phyloP scores from a whole-genome alignment of 1,284 basidiomycete genomes.

The Ustilago lituana region DNA sequence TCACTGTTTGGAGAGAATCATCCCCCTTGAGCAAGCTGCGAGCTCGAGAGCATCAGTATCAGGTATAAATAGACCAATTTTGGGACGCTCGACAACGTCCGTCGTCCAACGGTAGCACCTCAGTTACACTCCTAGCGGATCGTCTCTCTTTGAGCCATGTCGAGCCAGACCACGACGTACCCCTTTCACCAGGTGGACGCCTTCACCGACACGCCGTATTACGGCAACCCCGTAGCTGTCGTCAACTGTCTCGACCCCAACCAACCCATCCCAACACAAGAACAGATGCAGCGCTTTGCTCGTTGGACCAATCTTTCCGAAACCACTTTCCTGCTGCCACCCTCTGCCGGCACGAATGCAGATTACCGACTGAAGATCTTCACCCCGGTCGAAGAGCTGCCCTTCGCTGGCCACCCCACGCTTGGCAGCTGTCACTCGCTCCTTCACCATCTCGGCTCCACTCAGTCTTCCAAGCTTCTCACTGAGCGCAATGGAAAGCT shows the following conservation, averaged over 20 bases:
- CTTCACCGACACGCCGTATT: conserved; percentile 47
- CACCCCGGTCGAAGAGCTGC: conserved; percentile 51
- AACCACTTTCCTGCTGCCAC: conserved; percentile 56
- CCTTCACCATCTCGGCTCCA: conserved; percentile 26
- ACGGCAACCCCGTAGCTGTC: conserved; percentile 61
- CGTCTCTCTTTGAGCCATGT: background rate
- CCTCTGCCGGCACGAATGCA: conserved; percentile 21
- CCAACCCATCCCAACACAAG: conserved; percentile 17
- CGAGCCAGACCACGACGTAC: conserved; percentile 8
- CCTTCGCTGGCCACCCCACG: conserved; percentile 62
- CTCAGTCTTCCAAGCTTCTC: background rate
- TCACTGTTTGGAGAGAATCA: too few species aligned
- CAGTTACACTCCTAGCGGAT: background rate
- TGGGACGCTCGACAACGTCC: too few species aligned
- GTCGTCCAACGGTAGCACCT: background rate
- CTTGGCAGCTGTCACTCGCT: conserved; percentile 54
- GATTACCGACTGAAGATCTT: conserved; percentile 60
- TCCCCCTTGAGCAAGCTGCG: too few species aligned
- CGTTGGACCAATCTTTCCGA: conserved; percentile 62
- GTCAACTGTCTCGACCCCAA: conserved; percentile 39
- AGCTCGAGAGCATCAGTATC: too few species aligned
- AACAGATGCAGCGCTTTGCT: conserved; percentile 54
- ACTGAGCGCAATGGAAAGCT: conserved; percentile 21
- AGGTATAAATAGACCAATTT: too few species aligned
- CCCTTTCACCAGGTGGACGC: conserved; percentile 56